phyloP scores from a whole-genome alignment of 1,139 yeast genomes.

The Taiozyma sp. region DNA sequence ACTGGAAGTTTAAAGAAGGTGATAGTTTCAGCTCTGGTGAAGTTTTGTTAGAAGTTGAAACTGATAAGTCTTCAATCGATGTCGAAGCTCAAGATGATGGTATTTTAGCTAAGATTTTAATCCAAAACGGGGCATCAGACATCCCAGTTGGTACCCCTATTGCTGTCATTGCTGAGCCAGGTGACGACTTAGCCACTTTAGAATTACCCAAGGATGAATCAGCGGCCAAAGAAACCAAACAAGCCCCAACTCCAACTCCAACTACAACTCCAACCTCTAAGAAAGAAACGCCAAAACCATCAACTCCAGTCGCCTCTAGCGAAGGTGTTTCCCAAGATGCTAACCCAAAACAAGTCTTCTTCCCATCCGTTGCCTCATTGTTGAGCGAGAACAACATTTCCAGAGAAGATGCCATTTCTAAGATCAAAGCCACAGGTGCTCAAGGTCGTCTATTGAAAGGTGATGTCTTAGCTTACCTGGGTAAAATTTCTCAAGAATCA shows the following conservation, averaged over 20 bases:
- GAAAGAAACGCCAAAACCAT: constrained; percentile 20
- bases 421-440: constrained; percentile 85
- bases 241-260: background rate
- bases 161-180: constrained; percentile 83
- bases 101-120: constrained; percentile 69
- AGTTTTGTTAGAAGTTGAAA: constrained; percentile 80
- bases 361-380: constrained; percentile 77
- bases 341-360: constrained; percentile 56
- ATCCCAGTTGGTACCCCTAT: constrained; percentile 86
- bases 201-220: constrained; percentile 48
- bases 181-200: constrained; percentile 67
- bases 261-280: constrained; percentile 8
- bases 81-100: constrained; percentile 96
- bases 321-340: constrained; percentile 32
- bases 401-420: constrained; percentile 58
- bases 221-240: constrained; percentile 11
- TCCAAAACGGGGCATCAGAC: constrained; percentile 66
- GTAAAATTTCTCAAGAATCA: constrained; percentile 55
- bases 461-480: constrained; percentile 81
- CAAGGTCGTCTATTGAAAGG: constrained; percentile 85
- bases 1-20: constrained; percentile 87
- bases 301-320: constrained; percentile 10
- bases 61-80: constrained; percentile 90
- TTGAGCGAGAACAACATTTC: constrained; percentile 59
- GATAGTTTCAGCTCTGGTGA: constrained; percentile 80